Conservation (phyloP, 1,284 basidiomycete genomes). For the Mycena sp. region DNA sequence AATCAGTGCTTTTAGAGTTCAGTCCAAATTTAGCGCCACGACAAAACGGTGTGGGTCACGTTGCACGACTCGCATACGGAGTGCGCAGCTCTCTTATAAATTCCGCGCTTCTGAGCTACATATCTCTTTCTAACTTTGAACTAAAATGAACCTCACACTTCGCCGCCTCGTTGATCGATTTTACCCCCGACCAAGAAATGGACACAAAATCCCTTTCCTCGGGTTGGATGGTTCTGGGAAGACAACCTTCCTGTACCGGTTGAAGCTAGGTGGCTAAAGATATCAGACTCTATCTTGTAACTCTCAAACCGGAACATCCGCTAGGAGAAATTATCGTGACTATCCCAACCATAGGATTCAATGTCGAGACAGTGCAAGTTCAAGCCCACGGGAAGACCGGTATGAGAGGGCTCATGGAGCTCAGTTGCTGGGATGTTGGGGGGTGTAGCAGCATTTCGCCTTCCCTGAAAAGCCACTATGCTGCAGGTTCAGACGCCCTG, state of each 20-base stretch:
- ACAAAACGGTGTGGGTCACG: too few species aligned
- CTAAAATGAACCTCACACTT: conserved; percentile 2
- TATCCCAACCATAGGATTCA: conserved; percentile 49
- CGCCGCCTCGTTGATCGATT: conserved; percentile 17
- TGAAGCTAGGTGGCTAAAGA: neutral
- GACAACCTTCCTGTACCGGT: conserved; percentile 6
- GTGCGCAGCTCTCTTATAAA: too few species aligned
- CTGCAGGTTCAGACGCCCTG: conserved; percentile 36
- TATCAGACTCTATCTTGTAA: neutral
- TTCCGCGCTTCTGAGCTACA: too few species aligned
- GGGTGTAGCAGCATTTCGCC: conserved; percentile 33
- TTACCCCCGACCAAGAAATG: neutral
- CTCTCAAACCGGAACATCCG: too few species aligned
- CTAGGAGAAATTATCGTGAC: conserved; percentile 43
- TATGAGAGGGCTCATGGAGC: conserved; percentile 27
- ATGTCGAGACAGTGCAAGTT: conserved; percentile 44
- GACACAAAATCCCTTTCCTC: conserved; percentile 18
- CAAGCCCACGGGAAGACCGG: conserved; percentile 16
- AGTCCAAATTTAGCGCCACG: too few species aligned
- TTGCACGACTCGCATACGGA: too few species aligned
- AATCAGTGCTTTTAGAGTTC: too few species aligned
- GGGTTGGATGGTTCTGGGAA: conserved; percentile 18
- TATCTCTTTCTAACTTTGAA: too few species aligned
- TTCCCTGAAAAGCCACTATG: conserved; percentile 29
- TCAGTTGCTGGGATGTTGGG: conserved; percentile 46